Conservation (phyloP, 2,329 filamentous ascomycete genomes). For the Fusarium denticulatum region DNA sequence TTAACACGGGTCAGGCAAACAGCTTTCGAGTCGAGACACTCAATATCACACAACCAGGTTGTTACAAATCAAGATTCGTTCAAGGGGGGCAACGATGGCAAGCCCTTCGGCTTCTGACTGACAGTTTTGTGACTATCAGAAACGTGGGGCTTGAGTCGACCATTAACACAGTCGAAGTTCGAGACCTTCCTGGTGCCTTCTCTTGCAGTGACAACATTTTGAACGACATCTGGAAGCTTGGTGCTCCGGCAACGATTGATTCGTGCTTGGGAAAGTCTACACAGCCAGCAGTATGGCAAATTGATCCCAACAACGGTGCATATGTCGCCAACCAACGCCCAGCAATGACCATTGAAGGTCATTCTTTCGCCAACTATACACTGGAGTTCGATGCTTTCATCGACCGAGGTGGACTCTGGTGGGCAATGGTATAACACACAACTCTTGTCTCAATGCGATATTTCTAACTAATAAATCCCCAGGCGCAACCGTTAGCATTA, state of each 20-base stretch:
- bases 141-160: neutral
- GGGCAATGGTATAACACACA: neutral
- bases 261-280: neutral
- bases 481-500: neutral
- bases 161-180: neutral
- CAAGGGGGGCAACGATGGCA: slow-evolving; percentile 9
- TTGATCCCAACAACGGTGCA: neutral
- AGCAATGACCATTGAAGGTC: neutral
- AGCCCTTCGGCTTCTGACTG: neutral
- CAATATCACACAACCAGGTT: slow-evolving; percentile 1
- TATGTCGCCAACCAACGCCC: neutral
- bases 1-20: neutral
- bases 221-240: slow-evolving; percentile 4
- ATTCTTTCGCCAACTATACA: neutral
- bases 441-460: neutral
- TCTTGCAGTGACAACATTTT: neutral
- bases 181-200: neutral
- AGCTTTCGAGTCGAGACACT: slow-evolving; percentile 12
- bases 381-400: slow-evolving; percentile 5
- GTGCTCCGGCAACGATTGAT: neutral
- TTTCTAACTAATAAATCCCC: neutral
- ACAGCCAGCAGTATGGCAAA: neutral
- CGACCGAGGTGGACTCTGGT: slow-evolving; percentile 2
- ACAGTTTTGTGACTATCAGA: neutral
- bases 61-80: neutral